These are phyloP conservation scores for Madurella fahalii DNA, from an alignment of 2,329 filamentous ascomycete genomes.

Conservation along the genomic window DNA sequence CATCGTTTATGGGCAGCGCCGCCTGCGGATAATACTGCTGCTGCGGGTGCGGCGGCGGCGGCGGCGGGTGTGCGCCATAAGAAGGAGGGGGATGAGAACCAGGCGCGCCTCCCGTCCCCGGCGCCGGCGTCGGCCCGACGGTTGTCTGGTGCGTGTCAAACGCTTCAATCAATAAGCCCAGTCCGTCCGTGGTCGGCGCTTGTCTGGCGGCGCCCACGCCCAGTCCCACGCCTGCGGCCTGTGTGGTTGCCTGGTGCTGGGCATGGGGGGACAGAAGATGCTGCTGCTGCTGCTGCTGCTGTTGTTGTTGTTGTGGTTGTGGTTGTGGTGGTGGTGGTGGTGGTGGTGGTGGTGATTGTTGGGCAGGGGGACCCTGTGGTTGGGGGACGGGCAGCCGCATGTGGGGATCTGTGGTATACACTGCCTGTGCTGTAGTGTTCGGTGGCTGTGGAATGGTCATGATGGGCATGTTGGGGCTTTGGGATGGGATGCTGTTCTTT, in stretches of 20 bases:
- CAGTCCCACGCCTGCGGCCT: not conserved
- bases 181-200: conserved; percentile 29
- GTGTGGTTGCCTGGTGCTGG: not conserved
- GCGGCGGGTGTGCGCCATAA: not conserved
- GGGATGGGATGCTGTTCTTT: conserved; percentile 19
- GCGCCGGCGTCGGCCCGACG: conserved; percentile 8
- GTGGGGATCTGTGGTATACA: conserved; percentile 25
- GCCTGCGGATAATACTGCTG: conserved; percentile 22
- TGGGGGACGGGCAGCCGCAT: conserved; percentile 23
- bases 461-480: conserved; percentile 19
- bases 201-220: not conserved
- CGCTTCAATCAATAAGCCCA: conserved; percentile 41
- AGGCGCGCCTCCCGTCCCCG: not conserved
- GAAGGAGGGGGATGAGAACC: too few relatives aligned
- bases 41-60: conserved; percentile 3
- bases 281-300: too few relatives aligned
- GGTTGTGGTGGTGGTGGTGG: too few relatives aligned
- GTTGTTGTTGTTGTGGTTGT: too few relatives aligned
- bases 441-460: conserved; percentile 16
- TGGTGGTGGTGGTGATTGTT: not conserved
- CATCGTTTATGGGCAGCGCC: conserved; percentile 27
- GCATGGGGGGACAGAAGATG: too few relatives aligned
- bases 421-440: conserved; percentile 7
- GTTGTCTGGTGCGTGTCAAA: conserved; percentile 34
- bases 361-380: conserved; percentile 1